Evolutionary conservation across 2,329 filamentous ascomycete genomes (phyloP), one percentile per base, ranked within the genome.

Genomic region (Pseudocercospora macadamiae): DNA sequence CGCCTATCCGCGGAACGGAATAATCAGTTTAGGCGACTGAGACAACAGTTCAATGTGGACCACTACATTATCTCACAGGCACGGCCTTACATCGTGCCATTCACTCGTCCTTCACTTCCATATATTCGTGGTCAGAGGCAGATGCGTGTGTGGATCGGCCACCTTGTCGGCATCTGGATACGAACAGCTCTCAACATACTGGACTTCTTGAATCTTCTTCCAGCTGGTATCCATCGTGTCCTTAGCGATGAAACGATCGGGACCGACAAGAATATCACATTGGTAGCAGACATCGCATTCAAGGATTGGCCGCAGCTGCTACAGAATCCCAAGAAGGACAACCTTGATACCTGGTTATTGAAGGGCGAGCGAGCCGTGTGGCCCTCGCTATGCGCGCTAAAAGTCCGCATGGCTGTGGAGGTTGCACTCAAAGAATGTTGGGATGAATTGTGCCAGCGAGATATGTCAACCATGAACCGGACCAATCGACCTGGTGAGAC

Each of bases 21-120:
- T 64, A 86, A 83, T 0, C 86, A 86, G 0, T 82, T 95, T 1
- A 82, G 86, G 54, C 85, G 90, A 36, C 87, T 95, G 26, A 86
- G 89, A 5, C 89, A 93, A 75, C 83, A 93, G 9, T 95, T 95
- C 82, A 96, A 96, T 72, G 90, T 96, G 54, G 96, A 96, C 71
- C 93, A 97, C 78, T 97, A 96, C 76, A 91, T 97, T 64, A 87
- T 97, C 65, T 95, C 90, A 64, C 93, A 97, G 77, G 92, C 93
- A 0, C 84, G 93, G 2, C 93, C 93, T 0, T 96, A 96, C 74
- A 81, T 96, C 14, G 88, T 93, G 25, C 93, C 93, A 0, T 95
- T 96, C 68, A 80, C 68, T 3, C 57, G 63, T 6, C 69, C 68
- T 12, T 69, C 68, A 2, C 63, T 68, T 2, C 61, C 66, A n/a